Percentiles rank a stretch among this genome's conserved stretches.
Evolutionary conservation across 345 rosid species (phyloP).

Genomic region (Hibiscus syriacus): DNA sequence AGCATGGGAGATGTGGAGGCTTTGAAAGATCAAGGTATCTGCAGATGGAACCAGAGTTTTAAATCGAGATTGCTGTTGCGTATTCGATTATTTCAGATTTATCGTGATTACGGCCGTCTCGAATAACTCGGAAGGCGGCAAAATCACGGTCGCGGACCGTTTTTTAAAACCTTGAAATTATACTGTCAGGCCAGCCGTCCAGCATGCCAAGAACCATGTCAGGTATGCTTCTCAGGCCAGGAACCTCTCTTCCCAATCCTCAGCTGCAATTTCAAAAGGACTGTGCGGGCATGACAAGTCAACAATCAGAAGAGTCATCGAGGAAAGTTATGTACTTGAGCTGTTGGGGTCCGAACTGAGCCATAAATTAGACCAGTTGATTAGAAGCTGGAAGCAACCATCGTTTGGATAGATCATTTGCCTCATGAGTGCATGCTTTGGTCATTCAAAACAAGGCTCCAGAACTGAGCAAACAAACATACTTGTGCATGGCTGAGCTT

Average conservation of each 20-base stretch:
- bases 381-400: too few species aligned
- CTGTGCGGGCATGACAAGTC: slow-evolving; percentile 5
- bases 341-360: slow-evolving; percentile 42
- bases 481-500: background rate
- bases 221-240: too few species aligned
- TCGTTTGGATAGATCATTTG: background rate
- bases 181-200: slow-evolving; percentile 30
- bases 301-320: slow-evolving; percentile 39
- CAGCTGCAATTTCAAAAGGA: slow-evolving; percentile 10
- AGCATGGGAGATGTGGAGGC: slow-evolving; percentile 58
- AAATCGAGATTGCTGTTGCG: too few species aligned
- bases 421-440: background rate
- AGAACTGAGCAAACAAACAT: background rate
- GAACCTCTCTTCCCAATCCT: slow-evolving; percentile 35
- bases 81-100: too few species aligned
- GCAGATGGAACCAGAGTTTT: slow-evolving; percentile 64
- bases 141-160: too few species aligned
- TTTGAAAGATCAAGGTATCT: slow-evolving; percentile 50
- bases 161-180: too few species aligned
- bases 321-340: slow-evolving; percentile 48
- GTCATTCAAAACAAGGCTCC: background rate
- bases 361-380: too few species aligned
- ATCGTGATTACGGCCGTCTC: too few species aligned
- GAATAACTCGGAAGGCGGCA: too few species aligned
- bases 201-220: slow-evolving; percentile 32